Conservation (phyloP, 2,329 filamentous ascomycete genomes). For the Paraconiothyrium brasiliense region DNA sequence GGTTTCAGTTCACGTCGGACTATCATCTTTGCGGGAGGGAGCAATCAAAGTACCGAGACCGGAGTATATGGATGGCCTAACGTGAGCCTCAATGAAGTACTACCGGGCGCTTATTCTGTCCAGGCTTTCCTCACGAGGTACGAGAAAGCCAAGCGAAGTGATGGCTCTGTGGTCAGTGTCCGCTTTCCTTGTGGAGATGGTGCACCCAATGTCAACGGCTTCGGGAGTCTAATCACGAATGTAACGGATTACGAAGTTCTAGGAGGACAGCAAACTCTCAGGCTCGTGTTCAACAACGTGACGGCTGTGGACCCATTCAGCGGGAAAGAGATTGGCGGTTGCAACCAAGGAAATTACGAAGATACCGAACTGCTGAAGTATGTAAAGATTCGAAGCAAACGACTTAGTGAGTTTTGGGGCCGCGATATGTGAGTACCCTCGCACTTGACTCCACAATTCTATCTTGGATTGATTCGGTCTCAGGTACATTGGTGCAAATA, state of each 20-base stretch:
- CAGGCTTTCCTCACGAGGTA: constrained; percentile 50
- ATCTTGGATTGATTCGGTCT: too few relatives aligned
- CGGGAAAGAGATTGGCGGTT: constrained; percentile 50
- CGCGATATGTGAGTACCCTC: constrained; percentile 33
- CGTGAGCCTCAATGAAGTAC: constrained; percentile 41
- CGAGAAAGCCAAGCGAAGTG: constrained; percentile 46
- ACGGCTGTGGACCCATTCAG: constrained; percentile 33
- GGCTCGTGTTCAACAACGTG: constrained; percentile 43
- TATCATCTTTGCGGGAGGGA: constrained; percentile 41
- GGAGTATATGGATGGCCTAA: constrained; percentile 49
- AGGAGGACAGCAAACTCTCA: constrained; percentile 40
- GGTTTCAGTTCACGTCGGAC: constrained; percentile 29
- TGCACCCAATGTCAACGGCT: constrained; percentile 37
- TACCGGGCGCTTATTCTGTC: constrained; percentile 43
- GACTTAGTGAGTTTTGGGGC: constrained; percentile 48
- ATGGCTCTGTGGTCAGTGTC: constrained; percentile 48
- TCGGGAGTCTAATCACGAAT: constrained; percentile 42
- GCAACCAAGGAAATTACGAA: constrained; percentile 51
- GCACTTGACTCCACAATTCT: too few relatives aligned
- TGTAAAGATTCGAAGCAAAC: constrained; percentile 51
- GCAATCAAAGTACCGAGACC: constrained; percentile 30
- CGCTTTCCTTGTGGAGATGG: constrained; percentile 52
- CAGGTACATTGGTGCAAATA: constrained; percentile 47
- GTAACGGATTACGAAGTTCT: constrained; percentile 35
- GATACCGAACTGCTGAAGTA: constrained; percentile 46